These are phyloP conservation scores for Chaetomiaceae sp. DNA, from an alignment of 2,329 filamentous ascomycete species.

Conservation along the genomic window DNA sequence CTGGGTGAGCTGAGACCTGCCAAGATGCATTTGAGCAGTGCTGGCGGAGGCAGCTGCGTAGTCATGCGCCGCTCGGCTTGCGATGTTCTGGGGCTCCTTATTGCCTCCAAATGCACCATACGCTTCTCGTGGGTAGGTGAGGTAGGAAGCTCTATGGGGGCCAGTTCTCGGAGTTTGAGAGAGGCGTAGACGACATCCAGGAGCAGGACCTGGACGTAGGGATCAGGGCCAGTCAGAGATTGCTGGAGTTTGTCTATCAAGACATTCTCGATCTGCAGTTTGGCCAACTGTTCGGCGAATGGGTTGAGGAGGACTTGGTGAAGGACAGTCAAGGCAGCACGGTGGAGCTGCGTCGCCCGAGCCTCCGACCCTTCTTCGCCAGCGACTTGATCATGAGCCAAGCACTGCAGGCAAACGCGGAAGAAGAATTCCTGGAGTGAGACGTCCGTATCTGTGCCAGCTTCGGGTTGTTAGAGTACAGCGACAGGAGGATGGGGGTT, in stretches of 20 bases:
- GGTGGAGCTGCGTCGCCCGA: conserved; percentile 63
- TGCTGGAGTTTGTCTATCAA: conserved; percentile 64
- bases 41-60: conserved; percentile 54
- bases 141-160: conserved; percentile 36
- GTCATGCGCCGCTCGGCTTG: conserved; percentile 29
- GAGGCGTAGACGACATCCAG: conserved; percentile 73
- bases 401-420: conserved; percentile 59
- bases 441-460: conserved; percentile 50
- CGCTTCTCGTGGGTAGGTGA: conserved; percentile 47
- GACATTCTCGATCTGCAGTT: conserved; percentile 63
- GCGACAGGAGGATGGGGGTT: neutral
- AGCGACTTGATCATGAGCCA: conserved; percentile 41
- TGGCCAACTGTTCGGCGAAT: conserved; percentile 53
- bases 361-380: conserved; percentile 36
- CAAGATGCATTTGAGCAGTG: conserved; percentile 79
- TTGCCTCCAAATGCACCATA: conserved; percentile 38
- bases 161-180: conserved; percentile 58
- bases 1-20: conserved; percentile 70
- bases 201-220: conserved; percentile 69
- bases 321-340: conserved; percentile 63
- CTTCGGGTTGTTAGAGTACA: conserved; percentile 33
- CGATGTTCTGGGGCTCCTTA: conserved; percentile 37
- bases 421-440: conserved; percentile 65
- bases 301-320: conserved; percentile 64
- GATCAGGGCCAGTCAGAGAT: conserved; percentile 57